Evolutionary conservation across 2,329 filamentous ascomycete genomes (phyloP).

Genomic region (Cytospora piceicola): DNA sequence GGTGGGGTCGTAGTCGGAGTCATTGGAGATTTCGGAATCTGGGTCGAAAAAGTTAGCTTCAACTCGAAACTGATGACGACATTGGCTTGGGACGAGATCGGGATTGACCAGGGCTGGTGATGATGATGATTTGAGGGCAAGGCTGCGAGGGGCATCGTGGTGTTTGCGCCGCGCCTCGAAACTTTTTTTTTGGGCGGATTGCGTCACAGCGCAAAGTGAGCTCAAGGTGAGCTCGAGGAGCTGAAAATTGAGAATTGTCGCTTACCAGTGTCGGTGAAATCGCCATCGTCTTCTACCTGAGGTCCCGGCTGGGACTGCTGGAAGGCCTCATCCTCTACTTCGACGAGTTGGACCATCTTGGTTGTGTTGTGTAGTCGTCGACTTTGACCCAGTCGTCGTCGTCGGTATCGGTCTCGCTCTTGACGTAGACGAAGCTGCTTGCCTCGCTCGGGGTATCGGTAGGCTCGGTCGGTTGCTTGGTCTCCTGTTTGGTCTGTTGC

Average conservation of each 20-base stretch:
- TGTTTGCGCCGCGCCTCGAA: constrained; percentile 12
- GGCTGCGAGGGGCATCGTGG: constrained; percentile 10
- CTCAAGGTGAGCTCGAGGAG: background rate
- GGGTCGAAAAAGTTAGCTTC: constrained; percentile 22
- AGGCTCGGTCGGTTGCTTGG: background rate
- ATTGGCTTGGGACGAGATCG: background rate
- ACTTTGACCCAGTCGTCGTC: constrained; percentile 13
- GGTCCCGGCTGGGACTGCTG: constrained; percentile 68
- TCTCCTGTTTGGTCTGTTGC: background rate
- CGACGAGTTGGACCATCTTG: constrained; percentile 93
- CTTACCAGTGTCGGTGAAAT: constrained; percentile 90
- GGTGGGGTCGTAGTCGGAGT: constrained; percentile 68
- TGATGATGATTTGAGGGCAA: constrained; percentile 3
- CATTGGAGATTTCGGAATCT: constrained; percentile 86
- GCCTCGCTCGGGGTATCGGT: background rate
- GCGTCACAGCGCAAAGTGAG: constrained; percentile 25
- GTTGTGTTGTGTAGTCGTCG: constrained; percentile 26
- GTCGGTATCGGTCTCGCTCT: constrained; percentile 11
- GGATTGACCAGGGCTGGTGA: background rate
- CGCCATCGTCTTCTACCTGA: constrained; percentile 79
- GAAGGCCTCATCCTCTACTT: constrained; percentile 97
- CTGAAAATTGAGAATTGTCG: constrained; percentile 36
- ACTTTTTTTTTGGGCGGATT: constrained; percentile 30
- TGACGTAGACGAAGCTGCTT: constrained; percentile 11
- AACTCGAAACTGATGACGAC: constrained; percentile 4